Evolutionary conservation across 805 yeast genomes (phyloP).

Genomic region (Kluyveromyces siamensis): DNA sequence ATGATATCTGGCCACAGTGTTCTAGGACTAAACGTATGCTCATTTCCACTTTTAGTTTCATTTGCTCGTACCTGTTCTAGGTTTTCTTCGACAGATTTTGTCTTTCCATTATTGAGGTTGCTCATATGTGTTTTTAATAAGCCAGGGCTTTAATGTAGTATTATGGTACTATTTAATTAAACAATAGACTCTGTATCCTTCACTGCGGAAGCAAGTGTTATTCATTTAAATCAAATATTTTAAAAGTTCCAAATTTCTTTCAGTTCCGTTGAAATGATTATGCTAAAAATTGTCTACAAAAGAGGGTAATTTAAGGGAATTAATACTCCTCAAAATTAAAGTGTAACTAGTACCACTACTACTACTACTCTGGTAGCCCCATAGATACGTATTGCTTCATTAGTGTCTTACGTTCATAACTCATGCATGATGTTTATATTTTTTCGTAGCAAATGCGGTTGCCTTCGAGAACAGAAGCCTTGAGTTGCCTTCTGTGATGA

Average conservation of each 20-base stretch:
- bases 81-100: background rate
- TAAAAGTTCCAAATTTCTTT: background rate
- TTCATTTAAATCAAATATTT: too few species aligned
- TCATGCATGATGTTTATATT: slow-evolving; percentile 2
- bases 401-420: background rate
- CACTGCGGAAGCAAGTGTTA: too few species aligned
- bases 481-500: slow-evolving; percentile 15
- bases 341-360: too few species aligned
- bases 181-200: too few species aligned
- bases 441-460: slow-evolving; percentile 22
- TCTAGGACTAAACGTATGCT: slow-evolving; percentile 19
- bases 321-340: background rate
- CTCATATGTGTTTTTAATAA: background rate
- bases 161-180: too few species aligned
- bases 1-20: slow-evolving; percentile 30
- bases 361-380: background rate
- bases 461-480: slow-evolving; percentile 16
- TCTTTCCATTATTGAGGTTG: background rate
- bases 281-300: background rate
- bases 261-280: background rate
- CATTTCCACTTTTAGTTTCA: background rate
- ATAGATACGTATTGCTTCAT: too few species aligned
- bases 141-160: too few species aligned
- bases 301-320: background rate
- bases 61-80: background rate